phyloP scores from a whole-genome alignment of 495 filamentous ascomycete genomes.

The Aspergillus bridgeri region DNA sequence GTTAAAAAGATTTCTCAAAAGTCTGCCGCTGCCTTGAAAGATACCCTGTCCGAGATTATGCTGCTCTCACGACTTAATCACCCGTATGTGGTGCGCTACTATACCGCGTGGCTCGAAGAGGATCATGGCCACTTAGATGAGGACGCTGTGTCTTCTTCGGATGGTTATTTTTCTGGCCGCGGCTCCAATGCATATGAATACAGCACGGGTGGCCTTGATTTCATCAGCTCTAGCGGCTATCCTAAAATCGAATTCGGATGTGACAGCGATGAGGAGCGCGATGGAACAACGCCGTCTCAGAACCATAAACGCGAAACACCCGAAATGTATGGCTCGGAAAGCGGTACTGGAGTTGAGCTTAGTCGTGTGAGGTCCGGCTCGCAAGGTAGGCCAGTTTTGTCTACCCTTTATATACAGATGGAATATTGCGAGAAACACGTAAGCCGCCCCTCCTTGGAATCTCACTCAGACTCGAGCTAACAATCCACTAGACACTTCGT shows the following conservation, averaged over 20 bases:
- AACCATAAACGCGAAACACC: conserved; percentile 20
- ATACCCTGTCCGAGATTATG: conserved; percentile 88
- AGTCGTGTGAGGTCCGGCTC: conserved; percentile 38
- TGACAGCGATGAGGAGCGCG: conserved; percentile 61
- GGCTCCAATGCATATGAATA: conserved; percentile 61
- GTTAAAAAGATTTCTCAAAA: conserved; percentile 92
- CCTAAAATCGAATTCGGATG: conserved; percentile 75
- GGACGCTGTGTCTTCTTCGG: conserved; percentile 55
- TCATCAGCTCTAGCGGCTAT: conserved; percentile 84
- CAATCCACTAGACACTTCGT: conserved; percentile 64
- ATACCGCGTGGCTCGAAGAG: conserved; percentile 90
- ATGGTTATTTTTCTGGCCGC: conserved; percentile 41
- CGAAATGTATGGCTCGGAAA: conserved; percentile 26
- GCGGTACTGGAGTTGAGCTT: conserved; percentile 25
- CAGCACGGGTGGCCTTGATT: conserved; percentile 83
- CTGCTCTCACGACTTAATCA: conserved; percentile 89
- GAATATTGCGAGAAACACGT: conserved; percentile 94
- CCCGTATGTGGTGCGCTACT: conserved; percentile 93
- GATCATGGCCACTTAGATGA: conserved; percentile 55
- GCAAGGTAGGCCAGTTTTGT: conserved; percentile 42
- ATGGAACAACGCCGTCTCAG: conserved; percentile 31
- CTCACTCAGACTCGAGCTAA: conserved; percentile 6
- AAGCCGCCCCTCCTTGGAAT: conserved; percentile 24
- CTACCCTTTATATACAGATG: conserved; percentile 85
- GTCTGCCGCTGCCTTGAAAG: conserved; percentile 71